These are phyloP conservation scores for Nitzschia sp. DNA, from an alignment of 108 stramenopile species.

Conservation along the genomic window DNA sequence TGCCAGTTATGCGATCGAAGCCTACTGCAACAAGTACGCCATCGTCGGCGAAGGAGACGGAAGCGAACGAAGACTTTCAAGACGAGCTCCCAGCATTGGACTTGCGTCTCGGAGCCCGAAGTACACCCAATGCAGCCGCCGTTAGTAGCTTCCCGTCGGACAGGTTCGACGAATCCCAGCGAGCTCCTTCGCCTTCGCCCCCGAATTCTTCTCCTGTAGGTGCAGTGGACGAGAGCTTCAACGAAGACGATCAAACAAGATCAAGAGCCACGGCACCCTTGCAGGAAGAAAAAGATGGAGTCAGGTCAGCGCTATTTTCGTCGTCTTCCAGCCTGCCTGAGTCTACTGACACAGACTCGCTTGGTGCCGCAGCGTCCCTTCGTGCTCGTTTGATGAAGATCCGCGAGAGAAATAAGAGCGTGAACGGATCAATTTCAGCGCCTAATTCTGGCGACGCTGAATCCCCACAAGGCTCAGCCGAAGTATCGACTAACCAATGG, in stretches of 20 bases:
- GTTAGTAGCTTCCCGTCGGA: background rate
- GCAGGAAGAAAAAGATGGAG: background rate
- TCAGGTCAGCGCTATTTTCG: background rate
- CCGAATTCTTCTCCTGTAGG: background rate
- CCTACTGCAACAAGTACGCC: background rate
- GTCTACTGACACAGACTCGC: background rate
- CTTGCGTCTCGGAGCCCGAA: slow-evolving; percentile 12
- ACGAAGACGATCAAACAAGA: background rate
- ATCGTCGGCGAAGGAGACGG: background rate
- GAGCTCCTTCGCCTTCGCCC: background rate
- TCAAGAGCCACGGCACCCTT: too few relatives aligned
- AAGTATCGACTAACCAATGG: too few relatives aligned
- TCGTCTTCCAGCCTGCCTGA: background rate
- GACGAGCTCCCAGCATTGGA: slow-evolving; percentile 49
- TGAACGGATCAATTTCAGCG: background rate
- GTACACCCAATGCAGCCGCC: background rate
- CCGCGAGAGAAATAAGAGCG: slow-evolving; percentile 37
- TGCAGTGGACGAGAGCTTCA: background rate
- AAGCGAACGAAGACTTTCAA: slow-evolving; percentile 6
- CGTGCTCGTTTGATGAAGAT: slow-evolving; percentile 57
- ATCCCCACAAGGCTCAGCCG: background rate
- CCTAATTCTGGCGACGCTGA: background rate
- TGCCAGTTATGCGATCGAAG: slow-evolving; percentile 6
- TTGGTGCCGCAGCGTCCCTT: slow-evolving; percentile 63
- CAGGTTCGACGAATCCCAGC: background rate